Conservation (phyloP, 2,329 filamentous ascomycete genomes). For the Paramyrothecium roridum region DNA sequence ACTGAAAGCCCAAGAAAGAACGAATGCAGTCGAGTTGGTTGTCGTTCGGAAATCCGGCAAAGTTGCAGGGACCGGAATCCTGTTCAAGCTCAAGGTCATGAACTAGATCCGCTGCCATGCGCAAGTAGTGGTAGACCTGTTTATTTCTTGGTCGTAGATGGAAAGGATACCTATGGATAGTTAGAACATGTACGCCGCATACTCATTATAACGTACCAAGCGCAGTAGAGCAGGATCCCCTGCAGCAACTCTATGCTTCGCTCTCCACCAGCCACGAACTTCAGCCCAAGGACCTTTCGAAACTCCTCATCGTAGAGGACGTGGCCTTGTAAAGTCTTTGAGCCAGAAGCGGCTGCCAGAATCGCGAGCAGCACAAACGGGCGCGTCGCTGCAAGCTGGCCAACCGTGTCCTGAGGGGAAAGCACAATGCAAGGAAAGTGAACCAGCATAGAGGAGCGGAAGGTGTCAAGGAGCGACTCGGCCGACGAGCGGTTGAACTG, state of each 20-base stretch:
- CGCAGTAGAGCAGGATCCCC: constrained; percentile 54
- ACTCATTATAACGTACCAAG: constrained; percentile 41
- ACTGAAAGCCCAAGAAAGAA: constrained; percentile 43
- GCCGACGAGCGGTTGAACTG: constrained; percentile 56
- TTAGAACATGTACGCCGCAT: not conserved
- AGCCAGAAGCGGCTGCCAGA: constrained; percentile 46
- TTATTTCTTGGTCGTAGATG: constrained; percentile 50
- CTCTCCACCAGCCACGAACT: constrained; percentile 55
- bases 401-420: constrained; percentile 36
- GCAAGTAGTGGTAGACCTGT: constrained; percentile 46
- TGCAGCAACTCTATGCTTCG: constrained; percentile 54
- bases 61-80: constrained; percentile 16
- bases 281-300: constrained; percentile 52
- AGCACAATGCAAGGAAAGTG: constrained; percentile 43
- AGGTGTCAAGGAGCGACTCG: constrained; percentile 38
- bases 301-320: constrained; percentile 56
- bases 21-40: constrained; percentile 39
- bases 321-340: constrained; percentile 47
- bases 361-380: constrained; percentile 55
- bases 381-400: constrained; percentile 37
- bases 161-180: constrained; percentile 47
- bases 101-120: constrained; percentile 49
- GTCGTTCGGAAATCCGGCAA: constrained; percentile 2
- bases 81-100: constrained; percentile 47
- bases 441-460: constrained; percentile 36